A percentile compares a stretch with the other conserved stretches of the same genome.
Conservation (phyloP, 768 basidiomycete genomes). For the Suillus hirtellus region DNA sequence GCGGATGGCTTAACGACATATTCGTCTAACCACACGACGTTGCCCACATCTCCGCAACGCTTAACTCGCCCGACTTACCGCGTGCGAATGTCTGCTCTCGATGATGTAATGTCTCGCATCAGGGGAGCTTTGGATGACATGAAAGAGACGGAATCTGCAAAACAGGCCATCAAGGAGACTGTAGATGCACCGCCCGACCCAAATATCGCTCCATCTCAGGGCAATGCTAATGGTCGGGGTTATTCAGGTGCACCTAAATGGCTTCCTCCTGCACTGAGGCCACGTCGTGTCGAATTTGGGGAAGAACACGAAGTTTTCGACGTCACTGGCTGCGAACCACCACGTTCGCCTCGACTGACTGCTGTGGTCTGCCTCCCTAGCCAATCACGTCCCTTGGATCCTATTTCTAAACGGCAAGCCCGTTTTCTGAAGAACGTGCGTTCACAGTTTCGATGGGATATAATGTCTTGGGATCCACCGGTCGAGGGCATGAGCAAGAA, state of each 20-base stretch:
- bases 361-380: constrained; percentile 52
- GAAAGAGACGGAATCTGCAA: constrained; percentile 40
- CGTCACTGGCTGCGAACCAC: constrained; percentile 49
- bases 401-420: constrained; percentile 50
- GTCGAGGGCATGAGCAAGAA: constrained; percentile 61
- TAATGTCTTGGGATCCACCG: constrained; percentile 72
- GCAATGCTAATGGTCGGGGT: constrained; percentile 19
- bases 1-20: constrained; percentile 14
- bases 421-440: constrained; percentile 41
- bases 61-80: constrained; percentile 34
- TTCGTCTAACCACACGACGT: constrained; percentile 20
- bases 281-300: constrained; percentile 30
- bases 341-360: constrained; percentile 45
- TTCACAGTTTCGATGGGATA: constrained; percentile 54
- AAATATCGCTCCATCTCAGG: constrained; percentile 14
- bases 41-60: constrained; percentile 24
- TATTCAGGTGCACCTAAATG: constrained; percentile 38
- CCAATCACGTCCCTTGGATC: constrained; percentile 41
- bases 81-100: constrained; percentile 68
- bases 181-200: constrained; percentile 20
- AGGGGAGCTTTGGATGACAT: constrained; percentile 76
- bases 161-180: constrained; percentile 18
- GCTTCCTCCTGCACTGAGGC: constrained; percentile 57
- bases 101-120: constrained; percentile 84
- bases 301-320: constrained; percentile 46